Conservation (phyloP, 805 yeast species). For the Kuraishia capsulata region DNA sequence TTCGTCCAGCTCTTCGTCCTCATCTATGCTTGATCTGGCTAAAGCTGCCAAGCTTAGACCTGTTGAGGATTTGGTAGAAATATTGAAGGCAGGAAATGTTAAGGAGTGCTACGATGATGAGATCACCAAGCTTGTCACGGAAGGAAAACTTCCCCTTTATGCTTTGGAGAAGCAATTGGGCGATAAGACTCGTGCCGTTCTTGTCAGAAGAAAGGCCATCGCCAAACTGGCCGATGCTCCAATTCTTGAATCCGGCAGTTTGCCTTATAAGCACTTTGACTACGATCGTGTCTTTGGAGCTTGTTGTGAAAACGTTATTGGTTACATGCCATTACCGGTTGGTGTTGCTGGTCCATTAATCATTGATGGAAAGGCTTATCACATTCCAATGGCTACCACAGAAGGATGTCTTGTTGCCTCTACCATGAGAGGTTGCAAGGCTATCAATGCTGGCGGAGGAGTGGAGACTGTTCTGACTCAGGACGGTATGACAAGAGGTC, state of each 20-base stretch:
- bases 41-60: conserved; percentile 27
- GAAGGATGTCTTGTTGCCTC: conserved; percentile 99
- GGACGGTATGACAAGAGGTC: conserved; percentile 99
- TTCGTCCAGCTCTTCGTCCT: conserved; percentile 21
- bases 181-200: conserved; percentile 88
- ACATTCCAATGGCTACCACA: conserved; percentile 98
- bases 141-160: conserved; percentile 81
- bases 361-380: conserved; percentile 81
- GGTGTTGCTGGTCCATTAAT: conserved; percentile 97
- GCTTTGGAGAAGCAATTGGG: conserved; percentile 89
- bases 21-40: conserved; percentile 8
- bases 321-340: conserved; percentile 91
- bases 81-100: conserved; percentile 65
- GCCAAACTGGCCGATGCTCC: conserved; percentile 78
- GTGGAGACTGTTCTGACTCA: conserved; percentile 82
- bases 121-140: conserved; percentile 57
- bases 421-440: conserved; percentile 98
- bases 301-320: conserved; percentile 97
- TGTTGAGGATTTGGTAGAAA: conserved; percentile 52
- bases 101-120: conserved; percentile 63
- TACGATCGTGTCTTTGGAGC: conserved; percentile 97
- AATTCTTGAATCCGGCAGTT: conserved; percentile 54
- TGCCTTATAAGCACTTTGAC: conserved; percentile 81
- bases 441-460: conserved; percentile 96
- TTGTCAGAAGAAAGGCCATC: conserved; percentile 87